Base-by-base conservation (phyloP, 208 protist species). In the Perkinsela sp. region DNA sequence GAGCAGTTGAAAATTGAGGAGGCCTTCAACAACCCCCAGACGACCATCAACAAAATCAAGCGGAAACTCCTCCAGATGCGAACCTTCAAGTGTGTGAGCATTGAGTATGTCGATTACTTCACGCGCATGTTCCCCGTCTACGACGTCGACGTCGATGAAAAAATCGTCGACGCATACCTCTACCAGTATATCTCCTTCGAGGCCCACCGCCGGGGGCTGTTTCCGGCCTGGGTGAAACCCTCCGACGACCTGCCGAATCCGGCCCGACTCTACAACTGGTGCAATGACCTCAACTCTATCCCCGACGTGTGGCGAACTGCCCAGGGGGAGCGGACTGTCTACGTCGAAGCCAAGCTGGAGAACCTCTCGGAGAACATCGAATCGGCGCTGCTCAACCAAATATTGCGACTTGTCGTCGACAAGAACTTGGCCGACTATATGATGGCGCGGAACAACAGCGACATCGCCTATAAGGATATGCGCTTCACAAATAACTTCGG, bases 161-260 rank as follows among this genome's bases (percentile, higher is more conserved):
- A 99, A 83, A 98, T 99, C 77, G 97, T 97, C 0, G 98, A 99
- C 80, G 89, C 98, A 28, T 99, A 99, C 76, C 83, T 99, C 1
- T 97, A 99, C 77, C 96, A 99, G 77, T 99, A 99, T 80, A 82
- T 99, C 0, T 99, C 96, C 96, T 99, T 98, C 77, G 96, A 98
- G 77, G 84, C 90, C 30, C 95, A 99, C 75, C 96, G 97, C 76
- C 85, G 97, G 68, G 85, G 93, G 15, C 81, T 99, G n/a, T 99
- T 99, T 83, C 97, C 98, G 22, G 97, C 97, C 72, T 99, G 97
- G 97, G 86, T 99, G 68, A 99, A 99, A 78, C 98, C 98, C 30
- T 85, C 93, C 2, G 98, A 99, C 76, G 89, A 87, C 68, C 97
- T 99, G 80, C 96, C 96, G 32, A 85, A 94, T 29, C 97, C 97